Conservation (phyloP, 345 rosid genomes). For the Salix brachista region DNA sequence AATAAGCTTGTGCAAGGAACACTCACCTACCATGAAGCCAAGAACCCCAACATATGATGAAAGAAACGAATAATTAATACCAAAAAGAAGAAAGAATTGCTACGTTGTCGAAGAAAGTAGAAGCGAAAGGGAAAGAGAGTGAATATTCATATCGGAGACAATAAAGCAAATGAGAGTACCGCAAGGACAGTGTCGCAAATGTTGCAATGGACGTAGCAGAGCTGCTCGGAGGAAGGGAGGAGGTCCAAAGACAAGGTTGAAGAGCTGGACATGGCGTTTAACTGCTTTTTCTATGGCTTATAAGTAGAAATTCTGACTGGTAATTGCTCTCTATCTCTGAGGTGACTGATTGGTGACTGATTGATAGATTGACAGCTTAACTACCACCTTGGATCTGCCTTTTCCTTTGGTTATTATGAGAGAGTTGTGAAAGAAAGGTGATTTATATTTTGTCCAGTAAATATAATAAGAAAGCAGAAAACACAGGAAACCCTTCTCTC, state of each 20-base stretch:
- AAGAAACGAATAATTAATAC: not conserved
- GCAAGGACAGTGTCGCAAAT: constrained; percentile 92
- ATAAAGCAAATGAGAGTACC: constrained; percentile 31
- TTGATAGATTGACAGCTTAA: constrained; percentile 52
- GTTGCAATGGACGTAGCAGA: constrained; percentile 98
- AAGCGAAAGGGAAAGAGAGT: not conserved
- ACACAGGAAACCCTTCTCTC: constrained; percentile 14
- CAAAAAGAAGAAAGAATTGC: not conserved
- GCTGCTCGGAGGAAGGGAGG: constrained; percentile 65
- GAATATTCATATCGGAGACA: not conserved
- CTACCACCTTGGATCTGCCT: constrained; percentile 49
- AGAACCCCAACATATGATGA: not conserved
- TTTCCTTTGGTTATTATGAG: constrained; percentile 15
- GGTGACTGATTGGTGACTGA: constrained; percentile 19
- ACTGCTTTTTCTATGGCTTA: constrained; percentile 18
- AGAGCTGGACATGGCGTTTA: constrained; percentile 34
- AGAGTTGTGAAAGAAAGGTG: constrained; percentile 30
- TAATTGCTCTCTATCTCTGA: constrained; percentile 14
- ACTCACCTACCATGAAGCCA: constrained; percentile 54
- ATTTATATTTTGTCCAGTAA: constrained; percentile 20
- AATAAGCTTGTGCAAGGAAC: constrained; percentile 93
- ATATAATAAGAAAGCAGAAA: constrained; percentile 22
- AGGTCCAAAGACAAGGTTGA: constrained; percentile 37
- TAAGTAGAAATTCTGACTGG: constrained; percentile 17
- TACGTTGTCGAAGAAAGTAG: not conserved